Evolutionary conservation across 2,329 filamentous ascomycete genomes (phyloP).

Genomic region (Fusarium torreyae): DNA sequence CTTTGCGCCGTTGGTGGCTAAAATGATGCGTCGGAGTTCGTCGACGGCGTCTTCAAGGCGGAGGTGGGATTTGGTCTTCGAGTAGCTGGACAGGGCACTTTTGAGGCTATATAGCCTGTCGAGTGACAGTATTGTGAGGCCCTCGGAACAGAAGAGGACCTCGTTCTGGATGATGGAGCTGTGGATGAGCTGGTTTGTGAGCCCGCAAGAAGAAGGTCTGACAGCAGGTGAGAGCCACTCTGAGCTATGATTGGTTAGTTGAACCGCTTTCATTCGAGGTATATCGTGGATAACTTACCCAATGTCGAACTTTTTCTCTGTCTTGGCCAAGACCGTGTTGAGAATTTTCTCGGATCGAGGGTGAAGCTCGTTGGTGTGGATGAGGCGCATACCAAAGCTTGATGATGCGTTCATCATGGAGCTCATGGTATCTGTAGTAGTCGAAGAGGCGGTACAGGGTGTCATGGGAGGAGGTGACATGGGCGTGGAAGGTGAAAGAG

Average conservation of each 20-base stretch:
- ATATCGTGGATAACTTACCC: conserved; percentile 51
- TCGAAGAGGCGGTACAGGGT: conserved; percentile 60
- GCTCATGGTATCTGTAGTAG: conserved; percentile 53
- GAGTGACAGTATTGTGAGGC: conserved; percentile 71
- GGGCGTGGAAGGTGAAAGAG: conserved; percentile 58
- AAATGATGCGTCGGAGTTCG: conserved; percentile 72
- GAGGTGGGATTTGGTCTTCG: conserved; percentile 59
- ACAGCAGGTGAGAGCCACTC: conserved; percentile 63
- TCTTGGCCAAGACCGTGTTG: conserved; percentile 65
- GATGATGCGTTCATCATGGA: conserved; percentile 53
- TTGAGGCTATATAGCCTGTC: conserved; percentile 78
- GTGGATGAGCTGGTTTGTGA: conserved; percentile 68
- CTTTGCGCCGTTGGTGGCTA: conserved; percentile 66
- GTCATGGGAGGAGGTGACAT: conserved; percentile 63
- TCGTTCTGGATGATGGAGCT: conserved; percentile 73
- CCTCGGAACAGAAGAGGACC: conserved; percentile 71
- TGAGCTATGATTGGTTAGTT: conserved; percentile 50
- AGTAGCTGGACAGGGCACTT: conserved; percentile 70
- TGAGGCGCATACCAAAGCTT: conserved; percentile 65
- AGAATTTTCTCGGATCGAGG: conserved; percentile 64
- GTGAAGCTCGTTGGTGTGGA: conserved; percentile 64
- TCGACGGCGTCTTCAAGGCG: conserved; percentile 74
- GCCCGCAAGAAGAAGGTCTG: conserved; percentile 60
- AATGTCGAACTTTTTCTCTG: conserved; percentile 63
- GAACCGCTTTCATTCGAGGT: neutral